These are phyloP conservation scores for Soucietia sequanensis DNA, from an alignment of 805 yeast species.

Conservation along the genomic window DNA sequence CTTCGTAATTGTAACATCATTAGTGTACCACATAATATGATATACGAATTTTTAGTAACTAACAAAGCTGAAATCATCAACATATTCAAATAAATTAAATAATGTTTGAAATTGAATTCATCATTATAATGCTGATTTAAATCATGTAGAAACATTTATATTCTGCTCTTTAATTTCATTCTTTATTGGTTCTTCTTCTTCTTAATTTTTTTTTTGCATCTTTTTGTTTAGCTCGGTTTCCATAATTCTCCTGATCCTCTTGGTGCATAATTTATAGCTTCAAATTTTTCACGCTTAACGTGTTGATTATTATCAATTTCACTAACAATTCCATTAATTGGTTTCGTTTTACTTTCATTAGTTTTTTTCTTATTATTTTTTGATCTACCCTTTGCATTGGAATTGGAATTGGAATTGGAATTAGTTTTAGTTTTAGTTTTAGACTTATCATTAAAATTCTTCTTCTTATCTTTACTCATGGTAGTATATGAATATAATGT, in stretches of 20 bases:
- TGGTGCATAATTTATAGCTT: slow-evolving; percentile 54
- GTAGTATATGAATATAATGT: slow-evolving; percentile 23
- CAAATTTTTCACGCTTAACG: slow-evolving; percentile 43
- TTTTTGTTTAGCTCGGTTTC: slow-evolving; percentile 45
- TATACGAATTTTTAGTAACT: too few relatives aligned
- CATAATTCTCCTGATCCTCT: slow-evolving; percentile 62
- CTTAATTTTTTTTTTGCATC: slow-evolving; percentile 12
- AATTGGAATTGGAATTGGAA: too few relatives aligned
- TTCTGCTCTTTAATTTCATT: too few relatives aligned
- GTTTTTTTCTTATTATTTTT: slow-evolving; percentile 9
- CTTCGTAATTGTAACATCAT: too few relatives aligned
- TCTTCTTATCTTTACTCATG: slow-evolving; percentile 1
- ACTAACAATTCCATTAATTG: slow-evolving; percentile 1
- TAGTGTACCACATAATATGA: too few relatives aligned
- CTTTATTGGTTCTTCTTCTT: too few relatives aligned
- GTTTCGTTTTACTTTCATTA: slow-evolving; percentile 4
- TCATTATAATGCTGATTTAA: too few relatives aligned
- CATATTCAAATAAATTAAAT: too few relatives aligned
- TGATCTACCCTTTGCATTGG: slow-evolving; percentile 8
- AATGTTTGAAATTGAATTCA: too few relatives aligned
- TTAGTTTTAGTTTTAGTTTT: slow-evolving; percentile 3
- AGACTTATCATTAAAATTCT: not conserved
- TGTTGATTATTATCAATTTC: slow-evolving; percentile 6
- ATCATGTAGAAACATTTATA: not conserved
- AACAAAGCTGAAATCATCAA: too few relatives aligned